Evolutionary conservation across 1,284 basidiomycete genomes (phyloP).

Genomic region (Marasmius tenuissimus): DNA sequence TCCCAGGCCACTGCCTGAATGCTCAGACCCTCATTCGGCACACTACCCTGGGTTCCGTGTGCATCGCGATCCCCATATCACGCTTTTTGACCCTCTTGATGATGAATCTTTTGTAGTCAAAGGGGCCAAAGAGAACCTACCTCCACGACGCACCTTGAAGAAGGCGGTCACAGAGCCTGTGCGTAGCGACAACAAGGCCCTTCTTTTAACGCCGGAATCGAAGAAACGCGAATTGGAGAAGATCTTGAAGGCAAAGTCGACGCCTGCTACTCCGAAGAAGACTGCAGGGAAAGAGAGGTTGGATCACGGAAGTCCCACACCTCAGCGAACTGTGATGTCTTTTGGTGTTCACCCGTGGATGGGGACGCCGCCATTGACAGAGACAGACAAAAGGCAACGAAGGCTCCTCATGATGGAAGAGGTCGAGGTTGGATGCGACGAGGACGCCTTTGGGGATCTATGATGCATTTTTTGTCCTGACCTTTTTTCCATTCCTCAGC

Average conservation of each 20-base stretch:
- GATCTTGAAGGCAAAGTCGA: conserved; percentile 24
- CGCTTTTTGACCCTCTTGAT: conserved; percentile 24
- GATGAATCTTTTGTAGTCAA: conserved; percentile 13
- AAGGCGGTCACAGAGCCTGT: conserved; percentile 32
- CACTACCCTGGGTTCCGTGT: conserved; percentile 77
- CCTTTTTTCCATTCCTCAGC: neutral
- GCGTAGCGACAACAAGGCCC: conserved; percentile 16
- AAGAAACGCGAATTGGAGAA: conserved; percentile 24
- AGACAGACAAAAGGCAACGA: conserved; percentile 25
- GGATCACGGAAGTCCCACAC: conserved; percentile 23
- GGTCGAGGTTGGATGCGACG: conserved; percentile 22
- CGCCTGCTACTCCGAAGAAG: conserved; percentile 27
- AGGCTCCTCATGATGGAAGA: conserved; percentile 30
- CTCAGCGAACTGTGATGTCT: conserved; percentile 18
- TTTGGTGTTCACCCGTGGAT: conserved; percentile 12
- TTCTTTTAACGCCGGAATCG: conserved; percentile 21
- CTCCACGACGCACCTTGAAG: conserved; percentile 40
- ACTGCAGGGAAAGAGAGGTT: conserved; percentile 15
- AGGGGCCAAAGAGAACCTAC: conserved; percentile 54
- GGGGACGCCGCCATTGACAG: conserved; percentile 20
- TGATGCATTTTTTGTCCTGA: neutral
- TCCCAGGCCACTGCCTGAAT: conserved; percentile 44
- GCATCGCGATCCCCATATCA: conserved; percentile 49
- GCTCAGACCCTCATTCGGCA: conserved; percentile 53
- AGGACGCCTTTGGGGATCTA: conserved; percentile 4